Base-by-base conservation (phyloP, 768 basidiomycete genomes). In the Plicaturopsis crispa region DNA sequence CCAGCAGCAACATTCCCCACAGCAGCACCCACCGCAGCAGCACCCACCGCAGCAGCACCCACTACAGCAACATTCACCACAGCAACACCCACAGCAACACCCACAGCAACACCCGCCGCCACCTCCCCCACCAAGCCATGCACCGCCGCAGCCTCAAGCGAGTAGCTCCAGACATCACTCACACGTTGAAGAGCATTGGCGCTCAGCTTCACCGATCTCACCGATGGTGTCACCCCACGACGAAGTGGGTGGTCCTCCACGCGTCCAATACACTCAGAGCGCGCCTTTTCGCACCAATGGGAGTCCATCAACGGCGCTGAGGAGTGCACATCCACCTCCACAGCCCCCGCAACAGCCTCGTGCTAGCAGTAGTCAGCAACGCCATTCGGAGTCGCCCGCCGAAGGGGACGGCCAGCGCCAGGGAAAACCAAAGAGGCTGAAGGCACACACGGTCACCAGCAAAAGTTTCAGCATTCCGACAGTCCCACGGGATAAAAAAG, bases 401-500 rank as follows among this genome's bases (percentile, higher is more conserved):
- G 18, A 37, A 14, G 23, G 11, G 19, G 18, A 33, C 18, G 19
- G 7, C 31, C 24, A n/a, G 26, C 69, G 75, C 6, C 65, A 68
- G 21, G 69, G 72, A 6, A 88, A 85, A 48, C 80, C 84, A 1
- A 90, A 89, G 44, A 69, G 85, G 5, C 61, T 86, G 17, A 88
- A 87, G 55, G 78, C 84, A 31, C 85, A 88, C 51, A 84, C 81
- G 1, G 81, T 91, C 22, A 82, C 80, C 3, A 79, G 79, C 47
- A 83, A 80, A 59, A 82, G 70, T 53, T 80, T 71, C 48, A 81
- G 74, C 49, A 88, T 91, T 35, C 86, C 87, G 0, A 75, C 74
- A 47, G 81, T 91, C 2, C 84, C 84, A 2, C 71, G 87, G 5
- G 84, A 88, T 49, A 80, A 75, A 53, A 66, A 66, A 31, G 76